Evolutionary conservation across 179 eudicot genomes (phyloP).

Genomic region (Vitellaria paradoxa): DNA sequence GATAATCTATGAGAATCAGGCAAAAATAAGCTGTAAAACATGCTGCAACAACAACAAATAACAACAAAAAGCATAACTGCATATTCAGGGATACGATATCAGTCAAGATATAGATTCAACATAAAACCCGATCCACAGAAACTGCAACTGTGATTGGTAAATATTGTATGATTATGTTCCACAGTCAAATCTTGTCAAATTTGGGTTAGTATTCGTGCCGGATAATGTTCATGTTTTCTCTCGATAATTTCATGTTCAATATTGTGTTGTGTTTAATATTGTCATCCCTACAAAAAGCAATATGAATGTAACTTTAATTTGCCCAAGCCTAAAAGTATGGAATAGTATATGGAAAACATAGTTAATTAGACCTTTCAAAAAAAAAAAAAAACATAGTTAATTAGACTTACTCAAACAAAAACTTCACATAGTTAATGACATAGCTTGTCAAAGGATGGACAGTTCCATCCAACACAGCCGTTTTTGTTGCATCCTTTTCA

Average conservation of each 20-base stretch:
- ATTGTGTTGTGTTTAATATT: no score
- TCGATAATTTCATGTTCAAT: no score
- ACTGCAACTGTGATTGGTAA: background rate
- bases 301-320: background rate
- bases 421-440: constrained; percentile 95
- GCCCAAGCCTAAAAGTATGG: background rate
- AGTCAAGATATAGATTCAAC: background rate
- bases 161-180: background rate
- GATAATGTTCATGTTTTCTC: no score
- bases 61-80: background rate
- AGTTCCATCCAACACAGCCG: constrained; percentile 88
- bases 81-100: background rate
- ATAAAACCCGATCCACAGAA: background rate
- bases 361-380: constrained; percentile 28
- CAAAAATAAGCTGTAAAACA: constrained; percentile 3
- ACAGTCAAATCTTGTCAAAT: no score
- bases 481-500: constrained; percentile 94
- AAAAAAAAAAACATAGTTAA: no score
- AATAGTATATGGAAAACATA: no score
- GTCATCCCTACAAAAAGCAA: background rate
- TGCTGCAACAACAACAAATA: background rate
- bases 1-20: background rate
- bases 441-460: constrained; percentile 99
- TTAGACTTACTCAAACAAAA: constrained; percentile 81
- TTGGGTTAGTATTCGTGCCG: no score